phyloP scores from a whole-genome alignment of 2,329 filamentous ascomycete species.

The Stagonosporopsis chrysanthemi region DNA sequence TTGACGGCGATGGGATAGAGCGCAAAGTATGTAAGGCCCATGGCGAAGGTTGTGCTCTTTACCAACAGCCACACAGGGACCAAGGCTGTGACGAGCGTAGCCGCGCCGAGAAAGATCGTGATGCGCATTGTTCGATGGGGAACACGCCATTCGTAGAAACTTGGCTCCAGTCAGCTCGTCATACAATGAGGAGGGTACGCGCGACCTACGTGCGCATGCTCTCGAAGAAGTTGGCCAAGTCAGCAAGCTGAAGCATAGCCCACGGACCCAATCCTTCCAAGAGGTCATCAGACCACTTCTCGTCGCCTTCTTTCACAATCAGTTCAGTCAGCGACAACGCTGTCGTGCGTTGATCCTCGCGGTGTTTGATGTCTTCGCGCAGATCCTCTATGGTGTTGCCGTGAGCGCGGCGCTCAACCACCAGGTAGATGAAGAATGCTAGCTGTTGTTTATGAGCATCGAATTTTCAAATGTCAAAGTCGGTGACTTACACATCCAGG shows the following conservation, averaged over 20 bases:
- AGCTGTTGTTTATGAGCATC: slow-evolving; percentile 21
- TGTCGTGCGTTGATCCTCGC: slow-evolving; percentile 39
- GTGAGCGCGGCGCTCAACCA: slow-evolving; percentile 29
- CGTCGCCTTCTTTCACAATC: slow-evolving; percentile 48
- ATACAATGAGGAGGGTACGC: no score
- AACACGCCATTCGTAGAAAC: slow-evolving; percentile 50
- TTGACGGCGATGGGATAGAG: slow-evolving; percentile 46
- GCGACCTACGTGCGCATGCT: slow-evolving; percentile 40
- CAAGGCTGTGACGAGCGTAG: slow-evolving; percentile 33
- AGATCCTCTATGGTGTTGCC: slow-evolving; percentile 36
- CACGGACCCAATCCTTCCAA: slow-evolving; percentile 40
- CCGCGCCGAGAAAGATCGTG: slow-evolving; percentile 32
- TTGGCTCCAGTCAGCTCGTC: slow-evolving; percentile 8
- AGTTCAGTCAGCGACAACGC: slow-evolving; percentile 46
- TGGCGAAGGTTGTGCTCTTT: slow-evolving; percentile 37
- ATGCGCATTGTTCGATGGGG: slow-evolving; percentile 37
- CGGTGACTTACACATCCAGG: slow-evolving; percentile 32
- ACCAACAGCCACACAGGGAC: slow-evolving; percentile 38
- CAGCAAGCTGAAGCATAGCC: slow-evolving; percentile 47
- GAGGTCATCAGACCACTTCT: slow-evolving; percentile 47
- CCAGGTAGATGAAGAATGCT: slow-evolving; percentile 32
- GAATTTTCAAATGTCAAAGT: no score
- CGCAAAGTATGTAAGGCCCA: slow-evolving; percentile 44
- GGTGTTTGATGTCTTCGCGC: slow-evolving; percentile 42
- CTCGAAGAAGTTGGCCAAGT: slow-evolving; percentile 48